Conservation (phyloP, 2,329 filamentous ascomycete species). For the Aureobasidium sp. region DNA sequence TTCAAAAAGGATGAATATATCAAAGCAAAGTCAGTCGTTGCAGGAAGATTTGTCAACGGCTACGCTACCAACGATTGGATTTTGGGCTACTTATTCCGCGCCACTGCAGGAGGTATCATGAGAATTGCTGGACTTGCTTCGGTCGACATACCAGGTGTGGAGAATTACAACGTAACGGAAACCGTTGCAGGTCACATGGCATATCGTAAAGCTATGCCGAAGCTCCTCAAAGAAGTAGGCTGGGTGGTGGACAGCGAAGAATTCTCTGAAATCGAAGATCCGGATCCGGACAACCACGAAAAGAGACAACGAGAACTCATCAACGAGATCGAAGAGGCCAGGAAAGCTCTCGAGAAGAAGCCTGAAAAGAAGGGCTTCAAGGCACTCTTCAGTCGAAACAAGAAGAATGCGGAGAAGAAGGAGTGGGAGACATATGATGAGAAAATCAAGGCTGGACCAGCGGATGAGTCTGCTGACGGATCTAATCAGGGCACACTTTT, state of each 20-base stretch:
- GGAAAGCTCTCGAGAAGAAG: conserved; percentile 75
- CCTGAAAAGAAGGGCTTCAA: conserved; percentile 59
- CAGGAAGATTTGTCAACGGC: conserved; percentile 89
- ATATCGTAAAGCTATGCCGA: conserved; percentile 87
- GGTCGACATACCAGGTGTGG: conserved; percentile 72
- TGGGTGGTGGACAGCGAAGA: conserved; percentile 91
- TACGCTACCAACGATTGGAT: conserved; percentile 98
- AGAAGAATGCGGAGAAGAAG: conserved; percentile 67
- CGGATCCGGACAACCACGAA: conserved; percentile 87
- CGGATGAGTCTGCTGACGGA: conserved; percentile 37
- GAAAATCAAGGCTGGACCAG: conserved; percentile 36
- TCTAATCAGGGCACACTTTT: conserved; percentile 62
- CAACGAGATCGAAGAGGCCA: conserved; percentile 90
- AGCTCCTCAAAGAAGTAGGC: conserved; percentile 74
- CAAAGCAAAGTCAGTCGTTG: conserved; percentile 70
- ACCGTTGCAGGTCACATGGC: conserved; percentile 90
- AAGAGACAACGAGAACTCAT: conserved; percentile 87
- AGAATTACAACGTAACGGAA: conserved; percentile 79
- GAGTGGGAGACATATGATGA: conserved; percentile 95
- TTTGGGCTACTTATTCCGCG: conserved; percentile 82
- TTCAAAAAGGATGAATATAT: conserved; percentile 86
- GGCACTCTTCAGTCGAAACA: conserved; percentile 74
- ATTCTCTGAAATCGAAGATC: conserved; percentile 93
- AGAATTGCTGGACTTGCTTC: conserved; percentile 75
- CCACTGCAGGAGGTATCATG: conserved; percentile 87